phyloP scores from a whole-genome alignment of 1,139 yeast genomes.

The Sugiyamaella novakii region DNA sequence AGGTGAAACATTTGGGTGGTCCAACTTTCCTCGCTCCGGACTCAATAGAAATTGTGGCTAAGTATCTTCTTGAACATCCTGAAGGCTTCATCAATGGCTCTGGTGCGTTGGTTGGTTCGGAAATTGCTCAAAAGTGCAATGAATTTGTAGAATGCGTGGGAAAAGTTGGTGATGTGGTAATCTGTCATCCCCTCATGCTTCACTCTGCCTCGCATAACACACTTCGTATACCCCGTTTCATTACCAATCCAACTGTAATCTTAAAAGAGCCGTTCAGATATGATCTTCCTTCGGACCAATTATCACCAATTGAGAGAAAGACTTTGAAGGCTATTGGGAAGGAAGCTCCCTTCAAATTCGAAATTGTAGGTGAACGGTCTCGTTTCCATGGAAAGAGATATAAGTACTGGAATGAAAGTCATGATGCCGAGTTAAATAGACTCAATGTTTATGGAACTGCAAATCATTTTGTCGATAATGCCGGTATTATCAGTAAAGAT shows the following conservation, averaged over 20 bases:
- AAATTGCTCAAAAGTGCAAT: conserved; percentile 16
- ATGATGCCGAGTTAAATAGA: conserved; percentile 15
- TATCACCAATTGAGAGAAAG: conserved; percentile 18
- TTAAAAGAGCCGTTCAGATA: conserved; percentile 19
- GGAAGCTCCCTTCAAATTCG: conserved; percentile 18
- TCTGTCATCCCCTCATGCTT: conserved; percentile 21
- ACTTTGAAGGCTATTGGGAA: conserved; percentile 18
- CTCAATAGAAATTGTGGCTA: conserved; percentile 20
- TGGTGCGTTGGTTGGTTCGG: conserved; percentile 2
- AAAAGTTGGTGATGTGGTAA: conserved; percentile 21
- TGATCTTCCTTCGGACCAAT: conserved; percentile 16
- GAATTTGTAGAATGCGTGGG: conserved; percentile 21
- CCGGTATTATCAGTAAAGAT: conserved; percentile 16
- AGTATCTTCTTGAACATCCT: conserved; percentile 16
- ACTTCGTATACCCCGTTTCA: conserved; percentile 20
- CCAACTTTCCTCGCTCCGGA: conserved; percentile 22
- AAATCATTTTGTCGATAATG: conserved; percentile 16
- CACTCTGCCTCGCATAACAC: conserved; percentile 22
- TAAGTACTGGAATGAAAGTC: conserved; percentile 21
- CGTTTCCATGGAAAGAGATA: conserved; percentile 20
- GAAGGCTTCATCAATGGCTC: conserved; percentile 18
- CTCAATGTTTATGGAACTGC: conserved; percentile 20
- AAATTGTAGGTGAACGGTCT: conserved; percentile 16
- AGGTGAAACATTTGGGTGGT: conserved; percentile 20
- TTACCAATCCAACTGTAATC: conserved; percentile 19